Evolutionary conservation across 164 flowering plant genomes (phyloP), one percentile per base, ranked within the genome.

Genomic region (Malania oleifera): DNA sequence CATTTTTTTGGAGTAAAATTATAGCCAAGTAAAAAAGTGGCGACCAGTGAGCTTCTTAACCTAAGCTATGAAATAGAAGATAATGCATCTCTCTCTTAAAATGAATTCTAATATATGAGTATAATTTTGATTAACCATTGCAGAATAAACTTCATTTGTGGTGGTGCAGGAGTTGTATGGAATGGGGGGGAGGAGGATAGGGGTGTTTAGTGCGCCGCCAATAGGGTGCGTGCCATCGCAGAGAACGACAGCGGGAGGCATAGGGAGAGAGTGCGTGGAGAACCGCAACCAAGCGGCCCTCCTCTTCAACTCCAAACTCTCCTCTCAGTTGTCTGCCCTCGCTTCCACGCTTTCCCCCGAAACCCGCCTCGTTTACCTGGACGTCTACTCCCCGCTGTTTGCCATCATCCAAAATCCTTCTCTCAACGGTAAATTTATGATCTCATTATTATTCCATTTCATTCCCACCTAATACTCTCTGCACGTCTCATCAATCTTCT

Each of bases 171-270:
- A 72, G n/a, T 28, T 85, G 3, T 73, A 85, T 54, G 60, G 29
- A 5, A 18, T 71, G 4, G 91, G 87, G 43, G 91, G 79, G 41
- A 56, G 84, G 58, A 75, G 61, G 52, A 65, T 82, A 11, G 80
- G 62, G 13, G 62, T 80, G 0, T 17, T 74, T 1, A 47, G 79
- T 25, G 17, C 57, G 27, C 78, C 85, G 38, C 76, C 81, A 17
- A 47, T 74, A 8, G 92, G 85, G 22, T 84, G 87, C 41, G 51
- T 82, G 63, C 89, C 89, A 17, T 60, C 71, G 0, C 75, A 67
- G 34, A 76, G 83, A 60, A 77, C 80, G 0, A 27, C 74, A 2
- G 58, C 26, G 1, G 86, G 91, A 58, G 84, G 80, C 17, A 1
- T 51, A 4, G 0, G 10, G 0, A 74, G 85, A 60, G 20, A 13